A percentile compares a stretch with the other conserved stretches of the same genome.
These are phyloP conservation scores for Aspergillus taichungensis DNA, from an alignment of 495 filamentous ascomycete genomes.

Conservation along the genomic window DNA sequence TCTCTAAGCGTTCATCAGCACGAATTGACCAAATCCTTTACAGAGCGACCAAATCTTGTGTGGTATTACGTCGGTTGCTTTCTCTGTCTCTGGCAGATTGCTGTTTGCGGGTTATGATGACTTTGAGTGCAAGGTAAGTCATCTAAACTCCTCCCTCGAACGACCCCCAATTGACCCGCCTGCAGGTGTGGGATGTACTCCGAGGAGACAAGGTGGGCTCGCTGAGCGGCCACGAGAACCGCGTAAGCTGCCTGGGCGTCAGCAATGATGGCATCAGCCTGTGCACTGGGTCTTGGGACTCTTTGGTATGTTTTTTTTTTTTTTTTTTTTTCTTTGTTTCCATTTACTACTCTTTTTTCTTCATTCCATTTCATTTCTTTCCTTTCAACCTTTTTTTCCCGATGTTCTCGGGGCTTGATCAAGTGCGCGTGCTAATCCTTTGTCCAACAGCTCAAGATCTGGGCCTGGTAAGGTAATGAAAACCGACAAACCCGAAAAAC, in stretches of 20 bases:
- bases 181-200: constrained; percentile 92
- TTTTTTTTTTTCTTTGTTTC: background rate
- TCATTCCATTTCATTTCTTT: background rate
- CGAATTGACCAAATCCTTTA: constrained; percentile 4
- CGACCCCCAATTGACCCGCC: constrained; percentile 10
- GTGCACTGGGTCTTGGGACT: constrained; percentile 99
- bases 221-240: constrained; percentile 94
- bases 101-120: constrained; percentile 98
- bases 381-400: background rate
- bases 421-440: constrained; percentile 7
- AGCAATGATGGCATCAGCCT: constrained; percentile 98
- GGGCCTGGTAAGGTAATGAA: constrained; percentile 53
- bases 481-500: constrained; percentile 13
- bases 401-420: background rate
- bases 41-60: constrained; percentile 96
- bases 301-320: constrained; percentile 60
- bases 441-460: constrained; percentile 66
- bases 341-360: no score
- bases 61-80: constrained; percentile 96
- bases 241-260: constrained; percentile 95
- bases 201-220: constrained; percentile 96
- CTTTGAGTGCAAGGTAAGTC: constrained; percentile 95
- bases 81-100: constrained; percentile 91
- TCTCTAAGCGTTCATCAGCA: background rate
- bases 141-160: background rate